Conservation (phyloP, 2,329 filamentous ascomycete genomes). For the Paecilomyces dactylethromorphus region DNA sequence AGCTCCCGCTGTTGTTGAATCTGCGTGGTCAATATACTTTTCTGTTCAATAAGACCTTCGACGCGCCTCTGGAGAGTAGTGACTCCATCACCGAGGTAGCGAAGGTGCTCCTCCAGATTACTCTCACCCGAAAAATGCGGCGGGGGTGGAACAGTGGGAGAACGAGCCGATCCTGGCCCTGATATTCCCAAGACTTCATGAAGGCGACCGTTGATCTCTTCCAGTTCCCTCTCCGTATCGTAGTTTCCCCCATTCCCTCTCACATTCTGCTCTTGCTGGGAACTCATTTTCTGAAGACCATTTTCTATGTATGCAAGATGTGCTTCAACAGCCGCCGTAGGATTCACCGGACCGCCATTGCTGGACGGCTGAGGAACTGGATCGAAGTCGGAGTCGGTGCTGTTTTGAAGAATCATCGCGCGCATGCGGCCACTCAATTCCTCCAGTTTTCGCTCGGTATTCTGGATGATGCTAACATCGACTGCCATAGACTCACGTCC, state of each 20-base stretch:
- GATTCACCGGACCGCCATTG: conserved; percentile 19
- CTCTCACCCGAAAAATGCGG: conserved; percentile 52
- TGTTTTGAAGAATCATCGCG: conserved; percentile 53
- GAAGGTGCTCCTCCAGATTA: conserved; percentile 59
- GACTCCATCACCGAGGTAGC: conserved; percentile 71
- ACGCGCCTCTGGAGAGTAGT: conserved; percentile 71
- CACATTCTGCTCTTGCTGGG: conserved; percentile 30
- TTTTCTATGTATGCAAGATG: conserved; percentile 68
- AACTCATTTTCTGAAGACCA: conserved; percentile 54
- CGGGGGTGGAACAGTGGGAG: conserved; percentile 48
- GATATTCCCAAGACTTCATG: conserved; percentile 48
- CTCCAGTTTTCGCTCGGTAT: conserved; percentile 61
- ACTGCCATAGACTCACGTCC: conserved; percentile 9
- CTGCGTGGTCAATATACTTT: conserved; percentile 79
- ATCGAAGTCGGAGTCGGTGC: conserved; percentile 28
- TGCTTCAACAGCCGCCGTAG: conserved; percentile 33
- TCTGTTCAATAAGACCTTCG: conserved; percentile 77
- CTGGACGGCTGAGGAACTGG: conserved; percentile 27
- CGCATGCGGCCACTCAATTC: conserved; percentile 61
- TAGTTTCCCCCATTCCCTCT: conserved; percentile 17
- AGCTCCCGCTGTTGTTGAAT: conserved; percentile 93
- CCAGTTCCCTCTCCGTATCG: conserved; percentile 51
- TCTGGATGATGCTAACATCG: conserved; percentile 46
- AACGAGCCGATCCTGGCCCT: conserved; percentile 33
- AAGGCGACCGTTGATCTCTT: conserved; percentile 58